A percentile compares a stretch with the other conserved stretches of the same genome.
phyloP scores from a whole-genome alignment of 352 stramenopile genomes.

The Pythium oligandrum region DNA sequence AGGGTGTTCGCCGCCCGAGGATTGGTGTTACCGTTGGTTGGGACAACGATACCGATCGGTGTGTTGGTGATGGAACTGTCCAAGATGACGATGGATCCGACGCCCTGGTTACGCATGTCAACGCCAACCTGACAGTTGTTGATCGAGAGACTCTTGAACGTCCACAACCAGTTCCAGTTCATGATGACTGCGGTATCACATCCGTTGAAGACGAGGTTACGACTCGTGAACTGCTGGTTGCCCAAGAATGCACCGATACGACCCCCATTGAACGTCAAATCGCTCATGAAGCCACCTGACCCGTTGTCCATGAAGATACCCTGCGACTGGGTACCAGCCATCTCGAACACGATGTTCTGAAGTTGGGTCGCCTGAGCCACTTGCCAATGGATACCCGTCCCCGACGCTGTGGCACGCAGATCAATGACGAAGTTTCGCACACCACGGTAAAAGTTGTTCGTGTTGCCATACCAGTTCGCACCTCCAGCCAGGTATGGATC shows the following conservation, averaged over 20 bases:
- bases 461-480: not conserved
- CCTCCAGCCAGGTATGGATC: not conserved
- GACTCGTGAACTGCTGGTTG: not conserved
- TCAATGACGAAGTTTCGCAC: not conserved
- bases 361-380: not conserved
- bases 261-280: not conserved
- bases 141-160: not conserved
- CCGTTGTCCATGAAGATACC: conserved; percentile 1
- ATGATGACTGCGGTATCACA: not conserved
- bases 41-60: not conserved
- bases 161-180: not conserved
- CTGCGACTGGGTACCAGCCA: not conserved
- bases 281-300: not conserved
- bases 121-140: not conserved
- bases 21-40: not conserved
- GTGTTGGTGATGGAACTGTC: not conserved
- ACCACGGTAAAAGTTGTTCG: not conserved
- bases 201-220: not conserved
- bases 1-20: not conserved
- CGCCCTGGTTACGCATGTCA: not conserved
- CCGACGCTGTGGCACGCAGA: not conserved
- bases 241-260: not conserved
- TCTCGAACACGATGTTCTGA: not conserved
- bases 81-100: not conserved
- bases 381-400: not conserved